A percentile compares a stretch with the other conserved stretches of the same genome.
phyloP scores from a whole-genome alignment of 164 flowering plant genomes.

The Magnolia officinalis region DNA sequence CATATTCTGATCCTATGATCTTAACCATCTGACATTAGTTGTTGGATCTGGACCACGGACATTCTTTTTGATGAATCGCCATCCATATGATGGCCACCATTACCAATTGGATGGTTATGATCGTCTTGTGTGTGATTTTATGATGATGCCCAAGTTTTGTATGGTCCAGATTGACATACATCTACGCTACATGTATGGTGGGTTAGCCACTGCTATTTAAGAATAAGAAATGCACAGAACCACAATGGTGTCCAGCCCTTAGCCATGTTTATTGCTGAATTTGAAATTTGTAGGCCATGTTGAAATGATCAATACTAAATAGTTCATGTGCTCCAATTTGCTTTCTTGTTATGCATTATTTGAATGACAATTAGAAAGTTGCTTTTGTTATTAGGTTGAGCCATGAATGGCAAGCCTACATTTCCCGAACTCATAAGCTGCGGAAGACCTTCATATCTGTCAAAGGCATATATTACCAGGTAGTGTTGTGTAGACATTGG shows the following conservation, averaged over 20 bases:
- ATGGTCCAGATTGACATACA: neutral
- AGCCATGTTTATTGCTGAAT: too few relatives aligned
- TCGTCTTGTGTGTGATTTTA: neutral
- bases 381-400: conserved; percentile 53
- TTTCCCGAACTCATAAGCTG: conserved; percentile 78
- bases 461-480: conserved; percentile 96
- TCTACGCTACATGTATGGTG: neutral
- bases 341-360: neutral
- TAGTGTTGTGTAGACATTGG: conserved; percentile 15
- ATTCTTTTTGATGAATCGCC: neutral
- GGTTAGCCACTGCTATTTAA: neutral
- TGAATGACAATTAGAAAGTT: neutral
- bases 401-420: conserved; percentile 95
- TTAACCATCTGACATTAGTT: neutral
- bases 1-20: neutral
- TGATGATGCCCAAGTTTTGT: neutral
- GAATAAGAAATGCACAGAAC: neutral
- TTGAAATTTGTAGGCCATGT: neutral
- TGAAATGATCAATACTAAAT: neutral
- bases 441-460: conserved; percentile 84
- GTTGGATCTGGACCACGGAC: neutral
- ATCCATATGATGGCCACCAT: neutral
- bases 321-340: neutral
- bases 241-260: too few relatives aligned
- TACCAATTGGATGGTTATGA: neutral